Conservation (phyloP, 345 rosid genomes). For the Chamaenerion angustifolium region DNA sequence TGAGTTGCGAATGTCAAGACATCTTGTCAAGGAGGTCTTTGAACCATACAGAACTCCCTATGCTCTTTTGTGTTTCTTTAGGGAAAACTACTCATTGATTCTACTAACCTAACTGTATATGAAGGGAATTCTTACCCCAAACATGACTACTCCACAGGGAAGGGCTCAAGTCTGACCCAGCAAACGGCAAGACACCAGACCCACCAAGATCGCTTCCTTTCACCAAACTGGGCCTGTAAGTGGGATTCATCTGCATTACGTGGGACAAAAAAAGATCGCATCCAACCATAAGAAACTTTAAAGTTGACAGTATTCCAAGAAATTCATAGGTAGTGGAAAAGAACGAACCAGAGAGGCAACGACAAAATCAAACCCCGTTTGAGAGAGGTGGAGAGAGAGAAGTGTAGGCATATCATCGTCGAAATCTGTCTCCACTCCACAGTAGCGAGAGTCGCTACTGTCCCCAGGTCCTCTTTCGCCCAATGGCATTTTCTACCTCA, state of each 20-base stretch:
- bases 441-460: slow-evolving; percentile 75
- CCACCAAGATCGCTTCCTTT: slow-evolving; percentile 17
- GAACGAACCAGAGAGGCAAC: slow-evolving; percentile 60
- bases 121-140: slow-evolving; percentile 40
- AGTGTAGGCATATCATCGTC: slow-evolving; percentile 54
- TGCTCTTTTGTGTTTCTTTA: background rate
- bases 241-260: slow-evolving; percentile 56
- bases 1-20: no score
- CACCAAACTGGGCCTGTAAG: slow-evolving; percentile 67
- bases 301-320: background rate
- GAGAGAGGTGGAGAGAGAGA: slow-evolving; percentile 46
- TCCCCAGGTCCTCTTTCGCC: slow-evolving; percentile 76
- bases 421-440: slow-evolving; percentile 83
- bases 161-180: slow-evolving; percentile 86
- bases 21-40: no score
- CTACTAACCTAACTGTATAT: background rate
- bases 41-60: no score
- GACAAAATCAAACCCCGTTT: slow-evolving; percentile 76
- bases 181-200: slow-evolving; percentile 45
- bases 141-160: slow-evolving; percentile 97
- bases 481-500: slow-evolving; percentile 44
- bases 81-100: background rate
- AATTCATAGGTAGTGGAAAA: background rate
- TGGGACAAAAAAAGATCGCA: slow-evolving; percentile 3
- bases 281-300: background rate